A percentile compares a stretch with the other conserved stretches of the same genome.
These are phyloP conservation scores for Euphorbia tirucalli DNA, from an alignment of 345 rosid species.

Conservation along the genomic window DNA sequence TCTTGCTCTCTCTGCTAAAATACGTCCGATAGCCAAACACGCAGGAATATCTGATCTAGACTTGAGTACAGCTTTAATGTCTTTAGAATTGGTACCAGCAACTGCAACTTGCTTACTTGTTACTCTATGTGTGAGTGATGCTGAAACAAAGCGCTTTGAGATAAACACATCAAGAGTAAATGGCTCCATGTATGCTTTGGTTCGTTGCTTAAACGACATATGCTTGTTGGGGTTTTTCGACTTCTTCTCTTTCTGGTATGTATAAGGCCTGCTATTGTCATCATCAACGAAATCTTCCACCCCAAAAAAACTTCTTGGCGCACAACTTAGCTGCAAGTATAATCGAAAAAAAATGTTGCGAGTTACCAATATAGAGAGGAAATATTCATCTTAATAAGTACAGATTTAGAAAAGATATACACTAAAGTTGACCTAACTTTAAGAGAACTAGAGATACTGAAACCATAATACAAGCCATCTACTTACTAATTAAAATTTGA, in stretches of 20 bases:
- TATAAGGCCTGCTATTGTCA: constrained; percentile 80
- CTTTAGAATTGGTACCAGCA: constrained; percentile 95
- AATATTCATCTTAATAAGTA: neutral
- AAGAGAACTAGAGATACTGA: too few species aligned
- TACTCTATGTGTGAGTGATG: constrained; percentile 87
- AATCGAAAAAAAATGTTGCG: neutral
- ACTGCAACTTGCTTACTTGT: constrained; percentile 93
- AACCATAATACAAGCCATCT: too few species aligned
- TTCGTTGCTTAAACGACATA: constrained; percentile 77
- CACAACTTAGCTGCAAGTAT: constrained; percentile 39
- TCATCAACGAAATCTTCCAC: constrained; percentile 95
- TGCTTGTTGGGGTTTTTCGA: constrained; percentile 81
- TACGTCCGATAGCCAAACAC: constrained; percentile 71
- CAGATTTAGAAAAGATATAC: neutral
- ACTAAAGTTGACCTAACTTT: too few species aligned
- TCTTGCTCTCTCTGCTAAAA: constrained; percentile 75
- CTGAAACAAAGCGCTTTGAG: constrained; percentile 88
- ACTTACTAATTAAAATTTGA: neutral
- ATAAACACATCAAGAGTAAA: constrained; percentile 85
- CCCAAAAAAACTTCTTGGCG: constrained; percentile 93
- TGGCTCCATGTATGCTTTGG: constrained; percentile 81
- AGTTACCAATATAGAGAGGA: neutral
- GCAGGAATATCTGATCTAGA: constrained; percentile 92
- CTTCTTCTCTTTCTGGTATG: constrained; percentile 76
- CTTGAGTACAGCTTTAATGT: constrained; percentile 73